Conservation (phyloP, 768 basidiomycete genomes). For the Naganishia randhawae region DNA sequence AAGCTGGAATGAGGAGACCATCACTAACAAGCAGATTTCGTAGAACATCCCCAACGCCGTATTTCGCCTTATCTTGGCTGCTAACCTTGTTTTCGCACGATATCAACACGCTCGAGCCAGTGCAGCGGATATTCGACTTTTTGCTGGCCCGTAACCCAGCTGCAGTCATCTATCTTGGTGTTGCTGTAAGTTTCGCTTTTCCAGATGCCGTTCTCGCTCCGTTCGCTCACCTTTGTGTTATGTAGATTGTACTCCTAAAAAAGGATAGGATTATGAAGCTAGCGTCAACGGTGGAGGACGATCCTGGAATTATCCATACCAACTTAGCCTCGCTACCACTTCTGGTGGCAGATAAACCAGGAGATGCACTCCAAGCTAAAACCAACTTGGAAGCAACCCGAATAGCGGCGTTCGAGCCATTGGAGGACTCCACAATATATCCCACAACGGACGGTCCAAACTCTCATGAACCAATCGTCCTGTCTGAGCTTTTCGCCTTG, state of each 20-base stretch:
- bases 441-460: constrained; percentile 32
- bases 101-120: constrained; percentile 78
- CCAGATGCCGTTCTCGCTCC: neutral
- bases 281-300: constrained; percentile 50
- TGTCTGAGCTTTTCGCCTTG: constrained; percentile 44
- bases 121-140: constrained; percentile 89
- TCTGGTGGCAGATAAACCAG: constrained; percentile 40
- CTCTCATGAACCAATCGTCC: constrained; percentile 41
- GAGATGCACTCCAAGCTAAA: neutral
- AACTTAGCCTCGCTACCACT: constrained; percentile 48
- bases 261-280: constrained; percentile 65
- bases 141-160: constrained; percentile 78
- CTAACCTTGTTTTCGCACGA: constrained; percentile 91
- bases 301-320: constrained; percentile 52
- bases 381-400: neutral
- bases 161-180: constrained; percentile 72
- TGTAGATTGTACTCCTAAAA: constrained; percentile 68
- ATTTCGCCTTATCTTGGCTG: constrained; percentile 83
- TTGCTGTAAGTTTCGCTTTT: constrained; percentile 61
- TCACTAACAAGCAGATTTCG: neutral
- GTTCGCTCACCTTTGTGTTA: neutral
- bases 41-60: constrained; percentile 75
- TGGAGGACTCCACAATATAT: constrained; percentile 8
- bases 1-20: neutral
- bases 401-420: neutral